Evolutionary conservation across 441 rosid genomes (phyloP).

Genomic region (Adansonia grandidieri): DNA sequence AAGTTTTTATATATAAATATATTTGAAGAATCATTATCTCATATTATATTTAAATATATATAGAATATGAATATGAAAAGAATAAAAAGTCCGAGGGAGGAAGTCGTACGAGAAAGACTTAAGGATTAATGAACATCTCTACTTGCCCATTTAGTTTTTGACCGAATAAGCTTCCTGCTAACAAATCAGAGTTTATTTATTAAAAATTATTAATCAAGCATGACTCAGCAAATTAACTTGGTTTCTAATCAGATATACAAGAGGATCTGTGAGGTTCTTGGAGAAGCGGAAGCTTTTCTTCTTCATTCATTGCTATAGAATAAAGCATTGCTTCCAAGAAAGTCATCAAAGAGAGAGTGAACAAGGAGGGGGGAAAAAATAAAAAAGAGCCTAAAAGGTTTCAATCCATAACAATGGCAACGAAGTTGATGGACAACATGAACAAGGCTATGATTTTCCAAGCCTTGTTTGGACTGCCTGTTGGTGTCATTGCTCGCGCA

Average conservation of each 20-base stretch:
- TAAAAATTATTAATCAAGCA: background rate
- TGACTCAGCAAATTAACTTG: conserved; percentile 8
- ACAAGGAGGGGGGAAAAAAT: background rate
- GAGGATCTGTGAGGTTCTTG: background rate
- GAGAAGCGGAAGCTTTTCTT: background rate
- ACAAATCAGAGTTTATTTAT: background rate
- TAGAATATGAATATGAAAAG: no score
- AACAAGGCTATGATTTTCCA: background rate
- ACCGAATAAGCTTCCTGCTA: background rate
- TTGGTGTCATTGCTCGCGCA: background rate
- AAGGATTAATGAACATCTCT: background rate
- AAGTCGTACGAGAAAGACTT: background rate
- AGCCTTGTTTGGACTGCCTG: conserved; percentile 16
- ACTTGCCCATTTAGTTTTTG: background rate
- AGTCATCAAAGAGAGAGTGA: background rate
- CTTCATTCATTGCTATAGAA: no score
- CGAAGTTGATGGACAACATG: background rate
- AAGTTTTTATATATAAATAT: no score
- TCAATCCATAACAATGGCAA: conserved; percentile 10
- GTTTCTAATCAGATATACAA: background rate
- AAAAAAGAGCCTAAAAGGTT: background rate
- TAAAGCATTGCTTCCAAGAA: background rate
- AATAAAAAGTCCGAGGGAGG: no score
- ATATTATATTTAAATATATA: no score
- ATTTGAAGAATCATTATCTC: no score